A percentile compares a stretch with the other conserved stretches of the same genome.
phyloP scores from a whole-genome alignment of 2,329 filamentous ascomycete species.

The Canariomyces notabilis region DNA sequence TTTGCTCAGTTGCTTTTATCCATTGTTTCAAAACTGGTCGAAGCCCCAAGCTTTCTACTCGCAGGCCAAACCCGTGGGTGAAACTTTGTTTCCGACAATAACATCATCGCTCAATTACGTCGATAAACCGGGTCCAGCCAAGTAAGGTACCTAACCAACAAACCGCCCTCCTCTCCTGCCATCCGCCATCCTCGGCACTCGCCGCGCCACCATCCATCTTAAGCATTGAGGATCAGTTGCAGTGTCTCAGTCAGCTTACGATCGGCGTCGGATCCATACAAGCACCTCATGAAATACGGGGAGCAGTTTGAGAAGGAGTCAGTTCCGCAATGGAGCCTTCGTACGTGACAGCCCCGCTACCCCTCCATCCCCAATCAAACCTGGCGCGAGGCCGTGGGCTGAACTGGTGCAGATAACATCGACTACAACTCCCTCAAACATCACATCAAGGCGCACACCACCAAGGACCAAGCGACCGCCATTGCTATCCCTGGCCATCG shows the following conservation, averaged over 20 bases:
- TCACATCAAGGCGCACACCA: slow-evolving; percentile 76
- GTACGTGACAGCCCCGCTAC: slow-evolving; percentile 37
- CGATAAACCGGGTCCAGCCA: too few relatives aligned
- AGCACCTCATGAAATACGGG: slow-evolving; percentile 61
- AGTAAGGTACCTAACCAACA: neutral
- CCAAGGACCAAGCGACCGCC: slow-evolving; percentile 61
- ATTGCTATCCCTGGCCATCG: slow-evolving; percentile 70
- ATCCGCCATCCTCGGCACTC: neutral
- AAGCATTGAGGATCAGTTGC: too few relatives aligned
- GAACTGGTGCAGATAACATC: slow-evolving; percentile 64
- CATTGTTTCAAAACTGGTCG: neutral
- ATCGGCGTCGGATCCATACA: neutral
- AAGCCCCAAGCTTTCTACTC: neutral
- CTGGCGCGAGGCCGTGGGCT: slow-evolving; percentile 11
- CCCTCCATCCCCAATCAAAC: neutral
- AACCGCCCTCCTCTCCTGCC: neutral
- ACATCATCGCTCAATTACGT: too few relatives aligned
- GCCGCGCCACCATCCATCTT: neutral
- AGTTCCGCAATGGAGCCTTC: slow-evolving; percentile 75
- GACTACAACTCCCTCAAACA: slow-evolving; percentile 86
- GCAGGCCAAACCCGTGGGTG: neutral
- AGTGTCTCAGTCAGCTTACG: too few relatives aligned
- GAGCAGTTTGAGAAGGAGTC: slow-evolving; percentile 68
- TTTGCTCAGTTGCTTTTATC: neutral
- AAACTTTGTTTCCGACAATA: too few relatives aligned